phyloP scores from a whole-genome alignment of 441 rosid genomes.

The Brassica hybrid region DNA sequence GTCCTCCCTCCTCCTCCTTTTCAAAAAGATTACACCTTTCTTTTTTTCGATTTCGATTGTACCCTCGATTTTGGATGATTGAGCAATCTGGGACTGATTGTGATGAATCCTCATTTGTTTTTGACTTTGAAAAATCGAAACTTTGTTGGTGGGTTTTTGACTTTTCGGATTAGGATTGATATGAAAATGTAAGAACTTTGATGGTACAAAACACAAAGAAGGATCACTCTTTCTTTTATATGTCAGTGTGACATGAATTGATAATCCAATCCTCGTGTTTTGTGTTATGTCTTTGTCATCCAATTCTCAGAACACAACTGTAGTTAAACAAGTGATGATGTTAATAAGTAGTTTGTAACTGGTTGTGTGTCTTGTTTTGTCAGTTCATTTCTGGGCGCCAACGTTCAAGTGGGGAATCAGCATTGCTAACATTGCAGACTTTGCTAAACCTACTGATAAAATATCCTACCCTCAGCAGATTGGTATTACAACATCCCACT shows the following conservation, averaged over 20 bases:
- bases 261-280: no score
- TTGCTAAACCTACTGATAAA: slow-evolving; percentile 85
- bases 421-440: slow-evolving; percentile 90
- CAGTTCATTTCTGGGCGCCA: slow-evolving; percentile 99
- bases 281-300: no score
- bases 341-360: background rate
- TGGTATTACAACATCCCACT: slow-evolving; percentile 49
- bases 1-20: slow-evolving; percentile 25
- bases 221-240: background rate
- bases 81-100: background rate
- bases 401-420: slow-evolving; percentile 98
- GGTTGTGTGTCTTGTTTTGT: slow-evolving; percentile 16
- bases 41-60: no score
- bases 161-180: slow-evolving; percentile 5
- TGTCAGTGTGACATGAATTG: background rate
- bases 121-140: background rate
- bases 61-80: slow-evolving; percentile 16
- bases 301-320: background rate
- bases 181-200: background rate
- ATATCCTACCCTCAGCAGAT: slow-evolving; percentile 92
- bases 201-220: background rate
- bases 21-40: background rate
- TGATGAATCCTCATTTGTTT: background rate
- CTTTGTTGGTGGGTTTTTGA: slow-evolving; percentile 9
- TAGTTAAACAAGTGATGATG: background rate